phyloP scores from a whole-genome alignment of 192 early-diverging fungal species.

The Glomus cerebriforme region DNA sequence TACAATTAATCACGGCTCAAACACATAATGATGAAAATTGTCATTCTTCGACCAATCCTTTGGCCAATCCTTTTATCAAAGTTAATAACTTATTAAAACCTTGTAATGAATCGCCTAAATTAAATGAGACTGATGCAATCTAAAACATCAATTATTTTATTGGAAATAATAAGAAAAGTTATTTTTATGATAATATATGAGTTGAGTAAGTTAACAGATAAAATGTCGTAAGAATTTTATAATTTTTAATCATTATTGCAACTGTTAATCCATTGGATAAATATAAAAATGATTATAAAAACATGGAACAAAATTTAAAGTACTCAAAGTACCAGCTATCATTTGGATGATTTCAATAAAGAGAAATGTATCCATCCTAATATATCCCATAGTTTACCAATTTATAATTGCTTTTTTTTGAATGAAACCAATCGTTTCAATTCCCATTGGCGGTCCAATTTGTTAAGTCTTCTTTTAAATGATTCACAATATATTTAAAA shows the following conservation, averaged over 20 bases:
- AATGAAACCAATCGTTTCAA: too few relatives aligned
- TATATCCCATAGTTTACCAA: too few relatives aligned
- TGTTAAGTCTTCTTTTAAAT: too few relatives aligned
- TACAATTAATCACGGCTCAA: background rate
- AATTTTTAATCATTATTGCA: background rate
- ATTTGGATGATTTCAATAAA: too few relatives aligned
- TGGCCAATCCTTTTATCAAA: background rate
- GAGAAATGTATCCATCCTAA: too few relatives aligned
- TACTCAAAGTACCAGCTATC: background rate
- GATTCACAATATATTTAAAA: too few relatives aligned
- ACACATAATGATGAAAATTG: background rate
- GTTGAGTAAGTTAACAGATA: too few relatives aligned
- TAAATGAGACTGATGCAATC: background rate
- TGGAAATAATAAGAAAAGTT: background rate
- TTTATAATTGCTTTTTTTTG: too few relatives aligned
- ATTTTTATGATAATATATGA: too few relatives aligned
- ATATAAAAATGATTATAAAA: background rate
- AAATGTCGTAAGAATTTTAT: background rate
- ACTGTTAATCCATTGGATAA: background rate
- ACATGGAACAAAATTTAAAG: background rate
- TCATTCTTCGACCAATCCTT: background rate
- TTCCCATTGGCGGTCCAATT: too few relatives aligned
- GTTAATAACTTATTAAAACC: background rate
- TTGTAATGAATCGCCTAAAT: background rate
- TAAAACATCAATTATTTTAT: background rate